Conservation (phyloP, 306 rosid genomes). For the Heteromeles arbutifolia region DNA sequence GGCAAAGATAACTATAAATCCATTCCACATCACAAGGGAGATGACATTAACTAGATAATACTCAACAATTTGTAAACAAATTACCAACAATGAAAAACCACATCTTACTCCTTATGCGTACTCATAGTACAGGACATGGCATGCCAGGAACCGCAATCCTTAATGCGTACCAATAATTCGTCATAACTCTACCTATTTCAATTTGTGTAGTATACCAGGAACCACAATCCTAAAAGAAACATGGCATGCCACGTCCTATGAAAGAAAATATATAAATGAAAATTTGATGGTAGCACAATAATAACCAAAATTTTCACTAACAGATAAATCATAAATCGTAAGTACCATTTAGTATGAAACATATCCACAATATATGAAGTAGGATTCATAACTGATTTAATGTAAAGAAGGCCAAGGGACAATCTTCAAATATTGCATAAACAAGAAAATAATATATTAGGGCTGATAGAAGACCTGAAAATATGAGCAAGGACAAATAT, state of each 20-base stretch:
- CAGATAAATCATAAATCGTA: background rate
- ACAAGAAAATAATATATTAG: slow-evolving; percentile 4
- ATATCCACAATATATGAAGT: background rate
- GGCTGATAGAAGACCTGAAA: slow-evolving; percentile 51
- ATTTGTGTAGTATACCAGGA: background rate
- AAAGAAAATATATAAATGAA: background rate
- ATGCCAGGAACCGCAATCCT: too few species aligned
- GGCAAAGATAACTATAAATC: background rate
- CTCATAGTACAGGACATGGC: background rate
- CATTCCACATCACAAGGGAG: background rate
- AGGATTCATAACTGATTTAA: background rate
- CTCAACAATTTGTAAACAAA: background rate
- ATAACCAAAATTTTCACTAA: background rate
- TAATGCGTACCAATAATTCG: too few species aligned
- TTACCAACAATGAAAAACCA: background rate
- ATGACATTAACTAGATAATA: background rate
- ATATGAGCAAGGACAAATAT: slow-evolving; percentile 96
- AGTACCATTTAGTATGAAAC: background rate
- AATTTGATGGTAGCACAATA: background rate
- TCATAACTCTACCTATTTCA: background rate
- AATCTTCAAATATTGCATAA: background rate
- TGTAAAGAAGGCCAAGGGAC: background rate
- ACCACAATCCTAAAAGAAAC: background rate
- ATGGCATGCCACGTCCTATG: background rate
- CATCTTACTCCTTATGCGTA: background rate